Base-by-base conservation (phyloP, 2,329 filamentous ascomycete genomes). In the Apiospora pterosperma region DNA sequence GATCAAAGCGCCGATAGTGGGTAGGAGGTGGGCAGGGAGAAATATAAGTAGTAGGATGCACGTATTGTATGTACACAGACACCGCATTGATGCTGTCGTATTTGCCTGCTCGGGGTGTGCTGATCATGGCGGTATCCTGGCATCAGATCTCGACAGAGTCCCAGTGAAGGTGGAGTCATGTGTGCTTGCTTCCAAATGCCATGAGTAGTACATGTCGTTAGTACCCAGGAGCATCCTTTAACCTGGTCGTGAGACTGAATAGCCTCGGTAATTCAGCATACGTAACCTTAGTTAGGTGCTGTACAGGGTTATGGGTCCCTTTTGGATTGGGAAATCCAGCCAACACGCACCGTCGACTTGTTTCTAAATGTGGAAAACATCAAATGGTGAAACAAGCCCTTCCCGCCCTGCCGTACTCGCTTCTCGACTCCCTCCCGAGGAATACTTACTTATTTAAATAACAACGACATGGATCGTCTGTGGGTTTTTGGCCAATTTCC, bases 111-210 rank as follows among this genome's bases (percentile, higher is more conserved):
- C 48, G 48, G 48, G 48, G 48, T 61, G 36, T 60, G 59, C 59
- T 38, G 59, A 61, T 61, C 59, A 61, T 61, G 59, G 59, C 39
- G 23, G 23, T 25, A 61, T 61, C 59, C 59, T 61, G 39, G 59
- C 59, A 38, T 61, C 59, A 61, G 59, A 61, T 61, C 59, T 39
- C n/a, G 28, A 38, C 59, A 12, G 59, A 31, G 59, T 41, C 23
- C 23, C 59, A 41, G 28, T 31, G 28, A n/a, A 41, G 14, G 59
- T 61, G 59, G 59, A 41, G 59, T 31, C 59, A 36, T 23, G 4
- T 55, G 16, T 19, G 48, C 48, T 55, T 34, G 48, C 48, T 11
- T 19, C 48, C 25, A 10, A 34, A 55, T n/a, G 48, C n/a, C n/a
- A n/a, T n/a, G n/a, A n/a, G n/a, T n/a, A n/a, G n/a, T n/a, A n/a